phyloP scores from a whole-genome alignment of 768 basidiomycete genomes.

The Lentinula raphanica region DNA sequence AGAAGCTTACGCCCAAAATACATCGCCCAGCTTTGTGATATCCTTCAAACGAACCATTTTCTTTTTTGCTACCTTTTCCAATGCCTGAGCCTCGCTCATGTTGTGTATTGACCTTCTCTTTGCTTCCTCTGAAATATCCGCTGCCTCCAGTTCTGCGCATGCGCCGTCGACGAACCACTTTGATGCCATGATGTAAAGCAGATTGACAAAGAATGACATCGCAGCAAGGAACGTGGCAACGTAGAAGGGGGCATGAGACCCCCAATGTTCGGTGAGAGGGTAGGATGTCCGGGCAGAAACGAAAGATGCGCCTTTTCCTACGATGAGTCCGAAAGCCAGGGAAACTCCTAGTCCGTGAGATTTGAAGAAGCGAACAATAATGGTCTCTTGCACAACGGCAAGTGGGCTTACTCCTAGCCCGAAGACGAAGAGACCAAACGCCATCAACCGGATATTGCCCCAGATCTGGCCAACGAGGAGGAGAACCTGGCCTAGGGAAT shows the following conservation, averaged over 20 bases:
- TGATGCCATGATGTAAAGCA: slow-evolving; percentile 60
- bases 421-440: slow-evolving; percentile 71
- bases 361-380: slow-evolving; percentile 78
- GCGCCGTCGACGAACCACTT: slow-evolving; percentile 59
- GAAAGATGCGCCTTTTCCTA: slow-evolving; percentile 76
- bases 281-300: slow-evolving; percentile 70
- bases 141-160: slow-evolving; percentile 59
- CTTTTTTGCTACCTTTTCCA: slow-evolving; percentile 64
- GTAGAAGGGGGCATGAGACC: slow-evolving; percentile 70
- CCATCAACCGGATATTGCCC: slow-evolving; percentile 62
- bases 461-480: slow-evolving; percentile 63
- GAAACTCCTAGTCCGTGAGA: slow-evolving; percentile 70
- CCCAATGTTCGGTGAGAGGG: slow-evolving; percentile 64
- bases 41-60: slow-evolving; percentile 54
- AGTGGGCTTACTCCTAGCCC: slow-evolving; percentile 77
- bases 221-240: slow-evolving; percentile 58
- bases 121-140: slow-evolving; percentile 55
- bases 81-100: slow-evolving; percentile 54
- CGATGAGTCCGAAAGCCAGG: slow-evolving; percentile 78
- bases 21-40: slow-evolving; percentile 63
- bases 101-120: slow-evolving; percentile 36
- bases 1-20: slow-evolving; percentile 66
- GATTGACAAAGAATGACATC: slow-evolving; percentile 63
- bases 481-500: slow-evolving; percentile 50
- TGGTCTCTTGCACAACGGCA: slow-evolving; percentile 79